Percentiles rank a stretch among this genome's conserved stretches.
These are phyloP conservation scores for Fraxinus ornus DNA, from an alignment of 305 asterid genomes.

Conservation along the genomic window DNA sequence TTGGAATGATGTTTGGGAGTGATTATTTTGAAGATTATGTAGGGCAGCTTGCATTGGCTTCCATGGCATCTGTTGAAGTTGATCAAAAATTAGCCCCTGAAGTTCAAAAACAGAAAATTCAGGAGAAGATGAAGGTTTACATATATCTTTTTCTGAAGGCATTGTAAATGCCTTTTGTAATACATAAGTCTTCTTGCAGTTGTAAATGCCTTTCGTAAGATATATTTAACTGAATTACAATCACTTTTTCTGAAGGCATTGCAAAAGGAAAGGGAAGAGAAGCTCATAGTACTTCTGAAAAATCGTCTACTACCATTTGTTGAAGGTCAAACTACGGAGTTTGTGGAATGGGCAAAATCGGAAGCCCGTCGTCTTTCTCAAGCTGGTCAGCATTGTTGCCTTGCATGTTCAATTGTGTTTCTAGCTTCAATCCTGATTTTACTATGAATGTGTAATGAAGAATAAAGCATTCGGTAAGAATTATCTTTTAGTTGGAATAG, in stretches of 20 bases:
- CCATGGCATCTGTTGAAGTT: slow-evolving; percentile 55
- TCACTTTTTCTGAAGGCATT: slow-evolving; percentile 39
- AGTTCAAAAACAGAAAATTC: slow-evolving; percentile 53
- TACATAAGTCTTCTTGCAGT: background rate
- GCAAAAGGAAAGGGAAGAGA: slow-evolving; percentile 78
- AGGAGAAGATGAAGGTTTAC: slow-evolving; percentile 69
- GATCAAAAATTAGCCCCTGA: slow-evolving; percentile 57
- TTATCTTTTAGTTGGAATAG: background rate
- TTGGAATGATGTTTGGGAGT: slow-evolving; percentile 80
- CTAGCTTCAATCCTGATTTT: background rate
- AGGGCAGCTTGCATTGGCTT: slow-evolving; percentile 71
- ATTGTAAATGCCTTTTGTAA: too few relatives aligned
- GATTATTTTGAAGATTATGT: slow-evolving; percentile 68
- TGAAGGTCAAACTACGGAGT: slow-evolving; percentile 57
- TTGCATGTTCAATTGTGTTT: background rate
- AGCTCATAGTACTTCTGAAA: slow-evolving; percentile 51
- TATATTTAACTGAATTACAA: slow-evolving; percentile 18
- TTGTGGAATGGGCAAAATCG: slow-evolving; percentile 56
- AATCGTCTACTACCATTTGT: slow-evolving; percentile 64
- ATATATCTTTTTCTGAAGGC: too few relatives aligned
- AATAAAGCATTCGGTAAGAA: background rate
- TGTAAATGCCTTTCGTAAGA: background rate
- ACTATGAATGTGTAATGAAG: background rate
- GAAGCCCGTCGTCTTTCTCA: slow-evolving; percentile 74
- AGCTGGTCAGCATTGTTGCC: slow-evolving; percentile 43